Conservation (phyloP, 257 asterid genomes). For the Solanum lignicaule region DNA sequence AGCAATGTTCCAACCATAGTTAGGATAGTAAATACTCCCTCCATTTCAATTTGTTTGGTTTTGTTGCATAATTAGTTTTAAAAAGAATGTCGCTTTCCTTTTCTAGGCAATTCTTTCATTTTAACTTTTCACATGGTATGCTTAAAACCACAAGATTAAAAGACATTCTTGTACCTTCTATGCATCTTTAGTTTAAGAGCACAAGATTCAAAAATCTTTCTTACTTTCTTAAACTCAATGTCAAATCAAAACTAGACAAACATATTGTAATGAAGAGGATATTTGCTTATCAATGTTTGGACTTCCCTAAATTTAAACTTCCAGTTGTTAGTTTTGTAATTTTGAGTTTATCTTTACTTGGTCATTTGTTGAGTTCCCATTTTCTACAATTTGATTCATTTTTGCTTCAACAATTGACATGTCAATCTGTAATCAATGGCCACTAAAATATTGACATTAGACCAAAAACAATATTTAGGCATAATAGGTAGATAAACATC, state of each 20-base stretch:
- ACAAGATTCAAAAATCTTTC: too few species aligned
- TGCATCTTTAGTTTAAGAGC: background rate
- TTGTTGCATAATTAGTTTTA: background rate
- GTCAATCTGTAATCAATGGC: background rate
- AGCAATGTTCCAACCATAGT: background rate
- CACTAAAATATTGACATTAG: background rate
- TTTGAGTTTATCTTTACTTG: background rate
- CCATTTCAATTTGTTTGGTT: background rate
- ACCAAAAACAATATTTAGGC: background rate
- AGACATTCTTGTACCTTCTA: background rate
- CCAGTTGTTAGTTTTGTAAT: background rate
- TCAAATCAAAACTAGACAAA: too few species aligned
- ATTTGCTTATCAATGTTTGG: background rate
- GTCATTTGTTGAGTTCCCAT: background rate
- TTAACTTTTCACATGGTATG: background rate
- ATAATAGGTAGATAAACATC: background rate
- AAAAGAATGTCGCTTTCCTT: background rate
- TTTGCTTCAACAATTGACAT: background rate
- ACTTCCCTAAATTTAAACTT: background rate
- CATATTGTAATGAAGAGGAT: fast-evolving
- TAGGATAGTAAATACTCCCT: background rate
- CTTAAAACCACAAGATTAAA: too few species aligned
- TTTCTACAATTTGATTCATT: background rate
- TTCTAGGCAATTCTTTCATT: background rate
- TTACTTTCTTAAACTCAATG: fast-evolving